phyloP scores from a whole-genome alignment of 1,284 basidiomycete species.

The Sanghuangporus sanghuang region DNA sequence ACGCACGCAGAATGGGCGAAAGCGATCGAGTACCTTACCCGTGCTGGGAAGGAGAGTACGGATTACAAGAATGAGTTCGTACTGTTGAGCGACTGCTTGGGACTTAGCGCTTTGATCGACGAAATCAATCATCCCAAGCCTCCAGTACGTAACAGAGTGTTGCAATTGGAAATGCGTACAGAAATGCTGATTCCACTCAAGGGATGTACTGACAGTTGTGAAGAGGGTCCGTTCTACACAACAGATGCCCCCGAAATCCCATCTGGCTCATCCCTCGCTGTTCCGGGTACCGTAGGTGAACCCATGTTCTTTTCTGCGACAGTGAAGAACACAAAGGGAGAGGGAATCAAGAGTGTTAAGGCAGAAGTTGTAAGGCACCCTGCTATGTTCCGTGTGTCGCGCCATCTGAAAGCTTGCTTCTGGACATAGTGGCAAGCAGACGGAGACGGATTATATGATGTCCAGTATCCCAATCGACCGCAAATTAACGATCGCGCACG shows the following conservation, averaged over 20 bases:
- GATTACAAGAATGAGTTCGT: slow-evolving; percentile 38
- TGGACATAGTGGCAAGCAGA: slow-evolving; percentile 36
- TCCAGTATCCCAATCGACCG: slow-evolving; percentile 32
- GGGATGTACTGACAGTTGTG: slow-evolving; percentile 35
- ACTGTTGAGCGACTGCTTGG: slow-evolving; percentile 37
- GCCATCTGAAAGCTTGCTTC: background rate
- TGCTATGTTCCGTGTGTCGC: background rate
- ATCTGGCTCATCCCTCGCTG: slow-evolving; percentile 32
- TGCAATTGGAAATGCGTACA: background rate
- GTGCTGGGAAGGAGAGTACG: slow-evolving; percentile 34
- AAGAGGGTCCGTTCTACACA: slow-evolving; percentile 37
- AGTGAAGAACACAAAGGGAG: slow-evolving; percentile 32
- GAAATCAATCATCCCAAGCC: slow-evolving; percentile 36
- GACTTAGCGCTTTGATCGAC: slow-evolving; percentile 36
- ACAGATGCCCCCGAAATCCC: slow-evolving; percentile 32
- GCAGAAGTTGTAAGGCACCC: slow-evolving; percentile 30
- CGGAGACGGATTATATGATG: slow-evolving; percentile 37
- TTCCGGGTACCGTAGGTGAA: slow-evolving; percentile 30
- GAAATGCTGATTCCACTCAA: slow-evolving; percentile 11
- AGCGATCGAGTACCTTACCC: slow-evolving; percentile 32
- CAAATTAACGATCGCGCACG: slow-evolving; percentile 35
- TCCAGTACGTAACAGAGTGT: slow-evolving; percentile 21
- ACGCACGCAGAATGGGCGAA: slow-evolving; percentile 35
- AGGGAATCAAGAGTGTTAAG: slow-evolving; percentile 30
- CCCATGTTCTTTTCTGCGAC: slow-evolving; percentile 32